These are phyloP conservation scores for Microsporum audouinii DNA, from an alignment of 2,329 filamentous ascomycete genomes.

Conservation along the genomic window DNA sequence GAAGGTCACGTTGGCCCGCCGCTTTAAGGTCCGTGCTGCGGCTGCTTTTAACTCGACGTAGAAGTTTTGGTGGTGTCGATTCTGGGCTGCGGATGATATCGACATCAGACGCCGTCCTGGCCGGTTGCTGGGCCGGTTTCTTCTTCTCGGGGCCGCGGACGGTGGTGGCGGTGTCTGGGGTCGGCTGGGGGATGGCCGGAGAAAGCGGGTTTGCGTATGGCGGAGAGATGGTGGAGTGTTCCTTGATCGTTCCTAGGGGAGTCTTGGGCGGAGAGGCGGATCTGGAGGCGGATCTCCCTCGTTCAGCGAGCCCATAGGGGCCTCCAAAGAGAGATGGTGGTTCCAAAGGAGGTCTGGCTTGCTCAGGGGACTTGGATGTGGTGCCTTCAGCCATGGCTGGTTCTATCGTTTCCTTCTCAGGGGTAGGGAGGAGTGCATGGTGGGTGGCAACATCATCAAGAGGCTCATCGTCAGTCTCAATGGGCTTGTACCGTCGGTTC, in stretches of 20 bases:
- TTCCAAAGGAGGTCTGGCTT: constrained; percentile 16
- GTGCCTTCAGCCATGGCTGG: not conserved
- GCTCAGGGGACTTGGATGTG: not conserved
- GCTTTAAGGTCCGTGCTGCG: constrained; percentile 67
- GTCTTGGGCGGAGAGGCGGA: constrained; percentile 28
- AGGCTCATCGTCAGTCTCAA: not conserved
- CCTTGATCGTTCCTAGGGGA: constrained; percentile 43
- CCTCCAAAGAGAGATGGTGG: constrained; percentile 27
- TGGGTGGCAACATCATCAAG: not conserved
- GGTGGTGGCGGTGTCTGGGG: constrained; percentile 34
- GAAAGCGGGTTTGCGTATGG: not conserved
- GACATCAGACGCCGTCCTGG: not conserved
- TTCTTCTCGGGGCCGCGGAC: not conserved
- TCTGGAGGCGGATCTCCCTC: constrained; percentile 17
- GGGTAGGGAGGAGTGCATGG: not conserved
- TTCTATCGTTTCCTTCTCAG: not conserved
- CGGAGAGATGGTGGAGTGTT: constrained; percentile 26
- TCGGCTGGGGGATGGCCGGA: constrained; percentile 11
- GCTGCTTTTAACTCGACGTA: constrained; percentile 52
- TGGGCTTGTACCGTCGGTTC: not conserved
- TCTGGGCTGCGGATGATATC: not conserved
- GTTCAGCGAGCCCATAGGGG: constrained; percentile 20
- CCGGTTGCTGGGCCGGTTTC: not conserved
- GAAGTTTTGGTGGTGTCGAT: constrained; percentile 15
- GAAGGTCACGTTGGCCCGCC: constrained; percentile 37